A percentile compares a stretch with the other conserved stretches of the same genome.
These are phyloP conservation scores for Akanthomyces dipterigenus DNA, from an alignment of 2,329 filamentous ascomycete species.

Conservation along the genomic window DNA sequence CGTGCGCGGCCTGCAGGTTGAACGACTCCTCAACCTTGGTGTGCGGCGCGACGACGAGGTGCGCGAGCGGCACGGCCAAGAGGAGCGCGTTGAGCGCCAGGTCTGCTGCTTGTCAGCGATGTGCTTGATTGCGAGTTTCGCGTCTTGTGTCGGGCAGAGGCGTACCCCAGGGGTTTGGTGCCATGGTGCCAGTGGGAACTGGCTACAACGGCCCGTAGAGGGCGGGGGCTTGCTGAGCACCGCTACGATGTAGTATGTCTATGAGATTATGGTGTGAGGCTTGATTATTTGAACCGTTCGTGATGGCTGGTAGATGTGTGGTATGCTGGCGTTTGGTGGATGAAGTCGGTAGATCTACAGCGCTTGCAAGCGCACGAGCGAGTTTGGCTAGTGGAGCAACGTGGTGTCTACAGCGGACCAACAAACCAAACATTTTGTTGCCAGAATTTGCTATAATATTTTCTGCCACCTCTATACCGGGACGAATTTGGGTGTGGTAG, in stretches of 20 bases:
- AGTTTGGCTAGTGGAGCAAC: no score
- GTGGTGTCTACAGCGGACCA: no score
- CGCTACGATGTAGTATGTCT: not conserved
- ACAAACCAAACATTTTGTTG: no score
- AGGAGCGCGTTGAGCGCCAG: conserved; percentile 22
- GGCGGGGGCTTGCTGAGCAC: no score
- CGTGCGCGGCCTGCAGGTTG: conserved; percentile 90
- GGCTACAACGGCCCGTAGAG: not conserved
- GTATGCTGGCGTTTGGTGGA: not conserved
- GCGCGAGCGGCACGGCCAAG: conserved; percentile 56
- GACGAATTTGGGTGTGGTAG: no score
- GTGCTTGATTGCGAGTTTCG: not conserved
- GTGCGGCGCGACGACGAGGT: conserved; percentile 72
- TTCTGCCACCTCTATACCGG: no score
- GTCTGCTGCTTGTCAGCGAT: conserved; percentile 18
- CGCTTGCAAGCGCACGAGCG: not conserved
- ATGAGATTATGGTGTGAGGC: not conserved
- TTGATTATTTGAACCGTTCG: not conserved
- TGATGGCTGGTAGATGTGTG: not conserved
- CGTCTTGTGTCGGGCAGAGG: not conserved
- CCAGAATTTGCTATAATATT: no score
- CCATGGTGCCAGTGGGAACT: conserved; percentile 15
- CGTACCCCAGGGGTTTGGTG: conserved; percentile 9
- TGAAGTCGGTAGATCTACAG: not conserved
- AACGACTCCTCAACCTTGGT: conserved; percentile 99